Percentiles rank a stretch among this genome's conserved stretches.
Conservation (phyloP, 176 grass and related monocot species). For the Microstegium vimineum region DNA sequence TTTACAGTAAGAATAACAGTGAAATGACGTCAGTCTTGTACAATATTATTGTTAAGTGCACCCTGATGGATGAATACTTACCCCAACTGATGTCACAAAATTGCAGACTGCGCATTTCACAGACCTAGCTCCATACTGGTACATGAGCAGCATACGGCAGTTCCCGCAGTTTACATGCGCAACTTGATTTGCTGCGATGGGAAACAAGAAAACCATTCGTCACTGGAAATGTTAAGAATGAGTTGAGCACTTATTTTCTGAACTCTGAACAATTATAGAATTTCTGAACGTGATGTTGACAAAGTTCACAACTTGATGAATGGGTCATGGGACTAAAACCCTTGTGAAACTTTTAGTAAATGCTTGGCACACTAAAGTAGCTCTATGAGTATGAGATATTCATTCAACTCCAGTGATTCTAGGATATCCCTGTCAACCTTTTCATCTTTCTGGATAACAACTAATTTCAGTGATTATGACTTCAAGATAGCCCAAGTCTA, state of each 20-base stretch:
- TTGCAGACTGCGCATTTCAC: constrained; percentile 94
- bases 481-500: constrained; percentile 20
- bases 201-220: constrained; percentile 15
- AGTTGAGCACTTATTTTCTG: constrained; percentile 1
- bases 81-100: constrained; percentile 85
- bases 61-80: constrained; percentile 26
- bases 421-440: constrained; percentile 16
- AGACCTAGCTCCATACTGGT: constrained; percentile 93
- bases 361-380: neutral
- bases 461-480: constrained; percentile 30
- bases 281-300: neutral
- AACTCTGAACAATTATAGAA: constrained; percentile 8
- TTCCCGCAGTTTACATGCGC: constrained; percentile 90
- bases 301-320: neutral
- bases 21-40: neutral
- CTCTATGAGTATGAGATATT: constrained; percentile 18
- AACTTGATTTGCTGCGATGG: constrained; percentile 78
- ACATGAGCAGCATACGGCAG: constrained; percentile 98
- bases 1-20: neutral
- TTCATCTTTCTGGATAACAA: constrained; percentile 28
- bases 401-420: neutral
- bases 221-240: constrained; percentile 2
- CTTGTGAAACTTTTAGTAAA: neutral
- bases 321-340: neutral
- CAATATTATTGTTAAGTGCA: neutral